Evolutionary conservation across 75 land plant genomes (phyloP).

Genomic region (Isoetes taiwanensis): DNA sequence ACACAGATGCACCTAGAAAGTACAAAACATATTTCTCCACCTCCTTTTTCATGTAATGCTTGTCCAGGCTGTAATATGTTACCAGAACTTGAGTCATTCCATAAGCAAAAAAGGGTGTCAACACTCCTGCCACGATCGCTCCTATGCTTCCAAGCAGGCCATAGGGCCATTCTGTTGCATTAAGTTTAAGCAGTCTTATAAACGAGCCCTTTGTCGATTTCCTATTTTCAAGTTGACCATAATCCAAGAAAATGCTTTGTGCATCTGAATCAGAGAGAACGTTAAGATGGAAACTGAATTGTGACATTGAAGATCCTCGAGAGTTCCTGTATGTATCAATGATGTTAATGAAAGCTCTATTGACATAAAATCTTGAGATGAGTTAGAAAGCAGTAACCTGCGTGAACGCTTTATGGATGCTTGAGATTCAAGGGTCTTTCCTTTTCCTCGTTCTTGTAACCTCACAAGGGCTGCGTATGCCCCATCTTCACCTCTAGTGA

Average conservation of each 20-base stretch:
- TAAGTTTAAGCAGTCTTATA: slow-evolving; percentile 12
- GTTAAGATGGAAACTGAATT: slow-evolving; percentile 1
- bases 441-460: slow-evolving; percentile 33
- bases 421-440: slow-evolving; percentile 5
- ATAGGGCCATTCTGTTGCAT: slow-evolving; percentile 15
- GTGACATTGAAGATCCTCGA: background rate
- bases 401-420: background rate
- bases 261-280: background rate
- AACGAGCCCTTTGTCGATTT: background rate
- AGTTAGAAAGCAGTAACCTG: too few relatives aligned
- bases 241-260: background rate
- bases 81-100: slow-evolving; percentile 5
- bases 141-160: background rate
- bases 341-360: background rate
- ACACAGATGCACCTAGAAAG: background rate
- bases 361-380: background rate
- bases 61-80: background rate
- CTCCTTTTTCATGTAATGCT: slow-evolving; percentile 2
- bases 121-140: slow-evolving; percentile 6
- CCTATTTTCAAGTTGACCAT: background rate
- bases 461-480: slow-evolving; percentile 55
- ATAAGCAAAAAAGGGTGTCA: background rate
- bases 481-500: slow-evolving; percentile 51
- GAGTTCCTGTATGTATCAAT: background rate
- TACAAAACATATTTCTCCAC: background rate